Percentiles rank a stretch among this genome's conserved stretches.
Evolutionary conservation across 257 asterid genomes (phyloP).

Genomic region (Solanum bulbocastanum): DNA sequence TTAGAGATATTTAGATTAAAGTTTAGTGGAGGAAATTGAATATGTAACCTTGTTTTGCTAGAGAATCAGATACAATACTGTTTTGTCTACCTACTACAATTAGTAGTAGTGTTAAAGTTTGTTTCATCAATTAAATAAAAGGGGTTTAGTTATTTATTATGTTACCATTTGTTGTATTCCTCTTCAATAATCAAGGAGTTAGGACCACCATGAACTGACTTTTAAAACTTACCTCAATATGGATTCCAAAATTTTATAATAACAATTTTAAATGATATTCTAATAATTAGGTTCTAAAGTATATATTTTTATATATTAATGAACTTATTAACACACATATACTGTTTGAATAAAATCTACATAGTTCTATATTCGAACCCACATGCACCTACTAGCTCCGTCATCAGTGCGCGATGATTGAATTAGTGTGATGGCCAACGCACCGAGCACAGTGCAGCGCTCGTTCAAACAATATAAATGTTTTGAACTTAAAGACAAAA

Average conservation of each 20-base stretch:
- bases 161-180: background rate
- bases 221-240: conserved; percentile 20
- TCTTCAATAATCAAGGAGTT: background rate
- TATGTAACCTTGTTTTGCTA: background rate
- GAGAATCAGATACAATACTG: background rate
- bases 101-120: background rate
- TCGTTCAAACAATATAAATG: no score
- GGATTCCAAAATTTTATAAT: background rate
- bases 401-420: no score
- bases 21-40: background rate
- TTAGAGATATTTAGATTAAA: background rate
- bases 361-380: no score
- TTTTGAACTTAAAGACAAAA: background rate
- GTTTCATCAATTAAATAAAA: background rate
- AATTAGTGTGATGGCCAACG: background rate
- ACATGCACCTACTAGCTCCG: no score
- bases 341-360: no score
- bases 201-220: conserved; percentile 27
- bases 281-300: no score
- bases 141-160: background rate
- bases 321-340: no score
- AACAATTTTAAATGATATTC: no score
- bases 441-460: no score
- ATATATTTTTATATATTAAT: no score
- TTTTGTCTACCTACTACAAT: background rate